Conservation (phyloP, 2,329 filamentous ascomycete species). For the Aureobasidium sp. region DNA sequence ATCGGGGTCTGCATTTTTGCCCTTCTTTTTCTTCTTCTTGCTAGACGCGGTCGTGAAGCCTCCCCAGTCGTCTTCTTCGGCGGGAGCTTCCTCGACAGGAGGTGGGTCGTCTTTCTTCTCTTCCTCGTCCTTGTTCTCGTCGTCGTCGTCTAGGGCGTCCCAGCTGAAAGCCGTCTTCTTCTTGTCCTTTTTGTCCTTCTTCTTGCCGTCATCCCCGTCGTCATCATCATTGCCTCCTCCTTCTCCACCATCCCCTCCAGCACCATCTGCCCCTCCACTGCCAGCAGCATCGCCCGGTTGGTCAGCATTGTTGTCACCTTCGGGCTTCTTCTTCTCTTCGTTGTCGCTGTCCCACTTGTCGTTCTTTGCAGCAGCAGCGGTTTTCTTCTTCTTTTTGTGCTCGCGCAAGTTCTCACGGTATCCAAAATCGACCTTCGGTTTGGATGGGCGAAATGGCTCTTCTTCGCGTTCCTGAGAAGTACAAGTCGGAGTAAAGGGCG, state of each 20-base stretch:
- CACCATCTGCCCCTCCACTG: constrained; percentile 25
- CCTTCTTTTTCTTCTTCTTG: constrained; percentile 29
- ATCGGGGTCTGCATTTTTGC: constrained; percentile 20
- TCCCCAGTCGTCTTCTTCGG: constrained; percentile 20
- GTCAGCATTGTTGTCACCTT: constrained; percentile 32
- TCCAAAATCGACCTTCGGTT: constrained; percentile 46
- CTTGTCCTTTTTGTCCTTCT: constrained; percentile 29
- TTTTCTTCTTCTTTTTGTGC: constrained; percentile 47
- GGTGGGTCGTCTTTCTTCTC: neutral
- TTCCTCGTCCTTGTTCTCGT: constrained; percentile 6
- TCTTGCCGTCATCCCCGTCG: constrained; percentile 21
- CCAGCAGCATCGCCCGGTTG: constrained; percentile 22
- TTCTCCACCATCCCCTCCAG: constrained; percentile 22
- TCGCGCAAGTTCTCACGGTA: constrained; percentile 41
- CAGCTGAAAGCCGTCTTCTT: constrained; percentile 18
- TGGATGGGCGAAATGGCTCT: too few relatives aligned
- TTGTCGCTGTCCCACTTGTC: constrained; percentile 39
- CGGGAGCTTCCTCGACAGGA: constrained; percentile 6
- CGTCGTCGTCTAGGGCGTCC: constrained; percentile 14
- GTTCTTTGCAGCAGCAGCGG: constrained; percentile 28
- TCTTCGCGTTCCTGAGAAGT: neutral
- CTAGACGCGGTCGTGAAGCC: constrained; percentile 18
- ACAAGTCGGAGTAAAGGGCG: neutral
- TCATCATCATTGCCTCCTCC: constrained; percentile 30
- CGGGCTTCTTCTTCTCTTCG: constrained; percentile 39